Conservation (phyloP, 768 basidiomycete species). For the Termitomyces sp. region DNA sequence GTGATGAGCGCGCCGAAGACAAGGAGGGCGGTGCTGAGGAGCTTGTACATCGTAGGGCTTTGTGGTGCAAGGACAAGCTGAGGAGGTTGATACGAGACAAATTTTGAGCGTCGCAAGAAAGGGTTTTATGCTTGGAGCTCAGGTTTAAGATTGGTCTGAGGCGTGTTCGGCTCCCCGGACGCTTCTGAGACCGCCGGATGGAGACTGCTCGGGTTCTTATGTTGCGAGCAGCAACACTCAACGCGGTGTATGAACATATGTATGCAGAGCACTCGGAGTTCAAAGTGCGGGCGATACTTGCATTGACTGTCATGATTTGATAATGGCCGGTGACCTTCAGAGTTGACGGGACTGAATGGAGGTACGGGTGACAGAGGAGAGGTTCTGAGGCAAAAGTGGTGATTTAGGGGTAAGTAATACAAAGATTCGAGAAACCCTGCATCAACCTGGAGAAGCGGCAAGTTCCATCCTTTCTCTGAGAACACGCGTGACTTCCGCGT, state of each 20-base stretch:
- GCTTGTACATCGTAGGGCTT: neutral
- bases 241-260: neutral
- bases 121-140: neutral
- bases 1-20: neutral
- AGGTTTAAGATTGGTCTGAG: neutral
- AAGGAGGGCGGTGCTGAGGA: neutral
- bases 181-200: no score
- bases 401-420: neutral
- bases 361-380: neutral
- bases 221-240: neutral
- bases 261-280: neutral
- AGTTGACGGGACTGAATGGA: neutral
- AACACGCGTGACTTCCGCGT: conserved; percentile 24
- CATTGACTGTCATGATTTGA: neutral
- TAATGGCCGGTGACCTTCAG: neutral
- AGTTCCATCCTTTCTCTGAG: conserved; percentile 23
- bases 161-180: neutral
- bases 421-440: neutral
- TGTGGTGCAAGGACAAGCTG: neutral
- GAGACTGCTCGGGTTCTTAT: no score
- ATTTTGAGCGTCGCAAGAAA: neutral
- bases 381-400: neutral
- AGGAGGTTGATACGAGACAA: neutral
- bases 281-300: neutral
- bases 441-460: neutral